phyloP scores from a whole-genome alignment of 2,329 filamentous ascomycete species.

The Penicillium sp. region DNA sequence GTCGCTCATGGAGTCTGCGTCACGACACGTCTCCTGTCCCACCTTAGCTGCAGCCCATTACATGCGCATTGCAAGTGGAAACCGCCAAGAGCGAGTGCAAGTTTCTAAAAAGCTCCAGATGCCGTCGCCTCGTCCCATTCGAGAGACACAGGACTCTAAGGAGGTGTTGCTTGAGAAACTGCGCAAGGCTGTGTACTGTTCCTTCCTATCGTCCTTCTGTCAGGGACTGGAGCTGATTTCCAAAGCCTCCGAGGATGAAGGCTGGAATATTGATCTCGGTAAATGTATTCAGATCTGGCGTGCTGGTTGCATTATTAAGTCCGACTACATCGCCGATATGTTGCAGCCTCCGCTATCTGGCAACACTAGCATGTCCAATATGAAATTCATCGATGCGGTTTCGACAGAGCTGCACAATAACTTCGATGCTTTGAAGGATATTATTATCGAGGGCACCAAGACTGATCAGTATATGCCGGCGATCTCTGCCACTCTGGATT shows the following conservation, averaged over 20 bases:
- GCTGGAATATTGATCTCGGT: slow-evolving; percentile 54
- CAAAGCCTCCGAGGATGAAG: slow-evolving; percentile 57
- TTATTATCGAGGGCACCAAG: slow-evolving; percentile 56
- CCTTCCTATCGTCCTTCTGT: slow-evolving; percentile 62
- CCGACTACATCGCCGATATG: slow-evolving; percentile 64
- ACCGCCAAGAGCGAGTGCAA: slow-evolving; percentile 56
- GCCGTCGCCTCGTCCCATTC: slow-evolving; percentile 39
- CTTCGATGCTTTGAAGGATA: slow-evolving; percentile 55
- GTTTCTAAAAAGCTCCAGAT: slow-evolving; percentile 52
- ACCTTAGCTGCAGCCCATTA: slow-evolving; percentile 65
- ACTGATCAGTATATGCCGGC: slow-evolving; percentile 62
- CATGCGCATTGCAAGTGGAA: slow-evolving; percentile 63
- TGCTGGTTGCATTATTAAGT: slow-evolving; percentile 69
- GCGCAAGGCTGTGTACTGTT: slow-evolving; percentile 61
- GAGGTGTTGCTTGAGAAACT: slow-evolving; percentile 57
- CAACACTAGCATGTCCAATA: slow-evolving; percentile 33
- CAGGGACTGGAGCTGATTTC: slow-evolving; percentile 68
- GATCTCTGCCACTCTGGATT: slow-evolving; percentile 64
- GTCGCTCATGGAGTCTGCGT: slow-evolving; percentile 63
- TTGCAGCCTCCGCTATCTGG: slow-evolving; percentile 42
- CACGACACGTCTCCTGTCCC: slow-evolving; percentile 63
- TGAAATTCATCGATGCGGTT: slow-evolving; percentile 47
- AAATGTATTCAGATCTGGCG: slow-evolving; percentile 61
- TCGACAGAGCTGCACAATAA: slow-evolving; percentile 55
- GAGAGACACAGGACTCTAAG: slow-evolving; percentile 29